Base-by-base conservation (phyloP, 2,329 filamentous ascomycete species). In the Coniella vitis region DNA sequence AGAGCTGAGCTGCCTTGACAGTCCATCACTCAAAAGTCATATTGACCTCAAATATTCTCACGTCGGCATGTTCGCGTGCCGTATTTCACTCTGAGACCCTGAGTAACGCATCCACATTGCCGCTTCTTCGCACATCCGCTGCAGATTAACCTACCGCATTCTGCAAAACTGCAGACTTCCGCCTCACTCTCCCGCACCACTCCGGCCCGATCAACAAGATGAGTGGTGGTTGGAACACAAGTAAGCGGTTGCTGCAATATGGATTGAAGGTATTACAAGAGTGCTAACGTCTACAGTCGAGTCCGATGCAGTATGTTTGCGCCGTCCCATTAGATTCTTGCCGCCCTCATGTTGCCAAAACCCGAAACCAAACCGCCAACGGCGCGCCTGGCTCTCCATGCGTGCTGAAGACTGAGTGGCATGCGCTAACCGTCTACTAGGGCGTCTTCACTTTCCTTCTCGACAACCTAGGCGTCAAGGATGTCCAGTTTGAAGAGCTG, bases 391-490 rank as follows among this genome's bases (percentile, higher is more conserved):
- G 14, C 17, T 38, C 22, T 19, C 35, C n/a, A n/a, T 21, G 16
- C 12, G 21, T 20, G n/a, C 17, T 16, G n/a, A n/a, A n/a, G n/a
- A n/a, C n/a, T n/a, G n/a, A n/a, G n/a, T n/a, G 66, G 63, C 49
- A 53, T 25, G n/a, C n/a, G 38, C 47, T 47, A 38, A 49, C 45
- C 37, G 4, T 25, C n/a, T 20, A 5, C 9, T 50, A 80, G 90
- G 93, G 93, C 62, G 90, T 98, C 64, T 98, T 98, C 72, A 98
- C 93, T 56, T 95, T 90, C 62, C 82, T 98, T 54, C 86, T 98
- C 63, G 90, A 96, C 58, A 79, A 76, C 61, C 85, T 98, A 54
- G 93, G 93, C 44, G 90, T 95, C 59, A 86, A 90, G 66, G 83
- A 88, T 63, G 89, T 97, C 2, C 93, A 98, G 68, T 97, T 96